These are phyloP conservation scores for Diatrype stigma DNA, from an alignment of 2,329 filamentous ascomycete species.

Conservation along the genomic window DNA sequence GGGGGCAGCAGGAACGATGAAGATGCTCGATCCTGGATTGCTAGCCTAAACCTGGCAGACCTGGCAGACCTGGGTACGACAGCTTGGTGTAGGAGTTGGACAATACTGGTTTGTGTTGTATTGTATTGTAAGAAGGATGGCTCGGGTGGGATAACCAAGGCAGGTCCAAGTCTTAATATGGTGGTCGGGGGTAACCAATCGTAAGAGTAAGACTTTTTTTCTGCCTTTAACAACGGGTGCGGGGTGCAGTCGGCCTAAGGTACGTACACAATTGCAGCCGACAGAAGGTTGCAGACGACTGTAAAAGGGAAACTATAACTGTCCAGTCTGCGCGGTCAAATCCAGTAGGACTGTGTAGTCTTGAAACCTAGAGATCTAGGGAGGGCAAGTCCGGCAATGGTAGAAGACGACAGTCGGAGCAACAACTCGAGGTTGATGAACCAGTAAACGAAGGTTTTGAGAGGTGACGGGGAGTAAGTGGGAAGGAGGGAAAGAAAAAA, in stretches of 20 bases:
- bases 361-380: too few relatives aligned
- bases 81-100: neutral
- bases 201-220: slow-evolving; percentile 15
- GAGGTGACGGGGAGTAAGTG: neutral
- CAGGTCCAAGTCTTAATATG: slow-evolving; percentile 4
- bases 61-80: neutral
- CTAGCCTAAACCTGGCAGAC: neutral
- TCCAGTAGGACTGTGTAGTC: neutral
- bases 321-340: neutral
- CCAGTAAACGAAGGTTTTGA: neutral
- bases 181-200: slow-evolving; percentile 15
- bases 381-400: neutral
- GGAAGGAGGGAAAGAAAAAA: neutral
- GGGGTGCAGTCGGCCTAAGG: slow-evolving; percentile 16
- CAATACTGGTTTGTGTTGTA: neutral
- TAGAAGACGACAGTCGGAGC: neutral
- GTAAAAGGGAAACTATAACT: too few relatives aligned
- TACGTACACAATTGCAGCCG: neutral
- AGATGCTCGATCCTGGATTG: neutral
- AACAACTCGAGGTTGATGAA: neutral
- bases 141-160: slow-evolving; percentile 2
- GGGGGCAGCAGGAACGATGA: neutral
- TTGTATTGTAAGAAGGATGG: neutral
- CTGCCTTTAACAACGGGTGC: slow-evolving; percentile 16
- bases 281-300: too few relatives aligned